phyloP scores from a whole-genome alignment of 257 asterid species.

The Solanum sitiens region DNA sequence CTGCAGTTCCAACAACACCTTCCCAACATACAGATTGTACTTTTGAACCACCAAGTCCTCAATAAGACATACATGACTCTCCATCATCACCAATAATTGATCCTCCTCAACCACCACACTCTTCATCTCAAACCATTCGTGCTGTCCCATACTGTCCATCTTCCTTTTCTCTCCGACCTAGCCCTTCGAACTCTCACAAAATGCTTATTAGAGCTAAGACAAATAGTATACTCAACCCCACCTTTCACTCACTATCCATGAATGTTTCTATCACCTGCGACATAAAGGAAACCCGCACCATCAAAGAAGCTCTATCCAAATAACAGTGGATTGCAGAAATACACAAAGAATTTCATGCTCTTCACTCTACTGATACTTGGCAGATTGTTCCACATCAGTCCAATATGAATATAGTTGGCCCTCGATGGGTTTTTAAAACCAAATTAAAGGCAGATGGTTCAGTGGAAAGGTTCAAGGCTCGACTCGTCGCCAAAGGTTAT shows the following conservation, averaged over 20 bases:
- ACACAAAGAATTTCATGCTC: not conserved
- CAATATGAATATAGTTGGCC: too few relatives aligned
- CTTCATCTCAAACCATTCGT: not conserved
- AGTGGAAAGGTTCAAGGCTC: not conserved
- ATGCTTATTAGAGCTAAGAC: not conserved
- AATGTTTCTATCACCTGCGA: too few relatives aligned
- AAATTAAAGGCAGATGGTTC: not conserved
- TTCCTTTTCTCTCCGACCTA: not conserved
- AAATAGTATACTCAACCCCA: not conserved
- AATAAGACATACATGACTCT: too few relatives aligned
- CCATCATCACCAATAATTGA: too few relatives aligned
- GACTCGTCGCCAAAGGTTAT: too few relatives aligned
- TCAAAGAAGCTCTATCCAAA: not conserved
- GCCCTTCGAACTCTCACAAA: not conserved
- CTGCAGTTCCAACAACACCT: too few relatives aligned
- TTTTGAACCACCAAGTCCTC: too few relatives aligned
- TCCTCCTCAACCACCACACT: not conserved
- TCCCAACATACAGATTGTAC: too few relatives aligned
- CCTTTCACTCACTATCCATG: not conserved
- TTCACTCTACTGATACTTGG: not conserved
- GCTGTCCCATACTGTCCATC: not conserved
- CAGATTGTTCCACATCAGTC: not conserved
- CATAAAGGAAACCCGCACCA: not conserved
- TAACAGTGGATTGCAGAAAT: not conserved
- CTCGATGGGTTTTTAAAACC: not conserved